These are phyloP conservation scores for Spathaspora gorwiae DNA, from an alignment of 805 yeast genomes.

Conservation along the genomic window DNA sequence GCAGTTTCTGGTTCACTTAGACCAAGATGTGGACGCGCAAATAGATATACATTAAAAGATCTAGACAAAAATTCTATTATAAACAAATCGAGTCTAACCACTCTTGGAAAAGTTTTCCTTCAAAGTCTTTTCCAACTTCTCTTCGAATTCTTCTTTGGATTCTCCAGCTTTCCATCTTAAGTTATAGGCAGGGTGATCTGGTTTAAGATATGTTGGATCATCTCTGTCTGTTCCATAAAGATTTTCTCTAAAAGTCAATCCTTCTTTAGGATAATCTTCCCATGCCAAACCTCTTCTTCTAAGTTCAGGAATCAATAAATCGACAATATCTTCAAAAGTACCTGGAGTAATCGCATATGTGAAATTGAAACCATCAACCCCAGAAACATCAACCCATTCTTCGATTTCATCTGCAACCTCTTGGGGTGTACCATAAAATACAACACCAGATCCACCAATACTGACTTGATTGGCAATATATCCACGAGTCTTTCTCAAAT, in stretches of 20 bases:
- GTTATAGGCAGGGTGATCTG: constrained; percentile 17
- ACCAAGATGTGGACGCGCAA: no score
- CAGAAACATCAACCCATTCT: constrained; percentile 33
- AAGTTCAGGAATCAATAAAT: constrained; percentile 33
- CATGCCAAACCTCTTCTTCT: constrained; percentile 30
- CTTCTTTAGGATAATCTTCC: constrained; percentile 33
- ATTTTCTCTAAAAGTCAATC: constrained; percentile 34
- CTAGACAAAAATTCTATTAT: neutral
- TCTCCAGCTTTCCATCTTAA: constrained; percentile 23
- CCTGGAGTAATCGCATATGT: constrained; percentile 34
- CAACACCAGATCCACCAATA: constrained; percentile 28
- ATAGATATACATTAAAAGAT: no score
- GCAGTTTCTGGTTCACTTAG: no score
- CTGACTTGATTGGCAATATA: constrained; percentile 24
- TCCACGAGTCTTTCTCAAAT: constrained; percentile 17
- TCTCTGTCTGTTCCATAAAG: constrained; percentile 23
- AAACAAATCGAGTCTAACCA: neutral
- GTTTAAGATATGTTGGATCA: constrained; percentile 14
- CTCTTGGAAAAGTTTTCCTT: neutral
- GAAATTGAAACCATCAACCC: constrained; percentile 42
- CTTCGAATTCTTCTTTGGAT: constrained; percentile 24
- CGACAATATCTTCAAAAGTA: constrained; percentile 33
- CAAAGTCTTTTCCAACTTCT: constrained; percentile 4
- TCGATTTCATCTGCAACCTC: constrained; percentile 39
- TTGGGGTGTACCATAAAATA: constrained; percentile 29